Percentiles rank a stretch among this genome's conserved stretches.
These are phyloP conservation scores for Geotrichum carabidarum DNA, from an alignment of 1,139 yeast species.

Conservation along the genomic window DNA sequence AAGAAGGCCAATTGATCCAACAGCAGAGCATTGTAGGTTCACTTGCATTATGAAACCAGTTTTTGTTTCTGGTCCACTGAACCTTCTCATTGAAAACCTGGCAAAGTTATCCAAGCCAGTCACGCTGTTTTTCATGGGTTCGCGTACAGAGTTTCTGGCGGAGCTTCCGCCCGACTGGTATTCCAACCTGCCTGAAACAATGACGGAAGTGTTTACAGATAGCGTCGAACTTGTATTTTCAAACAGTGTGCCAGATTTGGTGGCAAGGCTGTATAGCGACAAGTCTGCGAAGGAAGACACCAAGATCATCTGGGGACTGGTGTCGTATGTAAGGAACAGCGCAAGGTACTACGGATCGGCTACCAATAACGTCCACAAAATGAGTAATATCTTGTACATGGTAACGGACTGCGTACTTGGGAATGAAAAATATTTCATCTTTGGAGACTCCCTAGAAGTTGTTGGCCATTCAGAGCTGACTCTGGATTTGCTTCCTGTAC, in stretches of 20 bases:
- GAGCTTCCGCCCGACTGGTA: conserved; percentile 11
- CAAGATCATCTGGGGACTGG: conserved; percentile 4
- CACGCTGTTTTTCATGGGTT: conserved; percentile 7
- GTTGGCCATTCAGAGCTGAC: neutral
- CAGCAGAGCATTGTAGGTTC: too few species aligned
- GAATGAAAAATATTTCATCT: neutral
- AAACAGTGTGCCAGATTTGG: conserved; percentile 6
- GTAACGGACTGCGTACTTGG: conserved; percentile 1
- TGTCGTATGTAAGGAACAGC: conserved; percentile 3
- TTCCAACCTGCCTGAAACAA: neutral
- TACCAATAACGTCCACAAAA: conserved; percentile 8
- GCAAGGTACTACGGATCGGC: neutral
- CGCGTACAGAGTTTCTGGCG: conserved; percentile 5
- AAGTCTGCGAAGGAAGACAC: neutral
- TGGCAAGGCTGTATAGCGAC: neutral
- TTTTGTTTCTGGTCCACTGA: conserved; percentile 5
- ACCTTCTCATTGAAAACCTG: conserved; percentile 7
- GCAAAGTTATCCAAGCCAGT: neutral
- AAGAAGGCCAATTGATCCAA: too few species aligned
- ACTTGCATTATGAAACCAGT: neutral
- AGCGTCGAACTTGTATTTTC: conserved; percentile 9
- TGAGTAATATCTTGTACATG: conserved; percentile 9
- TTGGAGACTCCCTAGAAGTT: conserved; percentile 10
- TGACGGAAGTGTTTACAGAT: conserved; percentile 18
- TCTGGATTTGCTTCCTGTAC: conserved; percentile 8